These are phyloP conservation scores for Fragosphaeria purpurea DNA, from an alignment of 2,329 filamentous ascomycete genomes.

Conservation along the genomic window DNA sequence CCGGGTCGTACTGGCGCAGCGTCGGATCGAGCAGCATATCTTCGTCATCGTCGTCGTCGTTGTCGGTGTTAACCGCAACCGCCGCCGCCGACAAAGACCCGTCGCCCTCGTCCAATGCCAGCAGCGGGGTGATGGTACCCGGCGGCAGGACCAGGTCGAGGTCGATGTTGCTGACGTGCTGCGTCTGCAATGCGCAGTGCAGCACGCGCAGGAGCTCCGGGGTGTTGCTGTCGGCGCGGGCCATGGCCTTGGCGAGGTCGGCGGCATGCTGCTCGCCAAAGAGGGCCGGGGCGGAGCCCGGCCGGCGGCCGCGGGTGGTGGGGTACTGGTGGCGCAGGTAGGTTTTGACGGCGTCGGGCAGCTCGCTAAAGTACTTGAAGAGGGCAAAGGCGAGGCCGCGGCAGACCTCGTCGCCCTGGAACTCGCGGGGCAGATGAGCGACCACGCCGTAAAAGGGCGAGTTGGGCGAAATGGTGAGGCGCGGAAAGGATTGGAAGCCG, in stretches of 20 bases:
- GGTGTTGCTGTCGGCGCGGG: conserved; percentile 67
- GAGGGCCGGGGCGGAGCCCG: conserved; percentile 56
- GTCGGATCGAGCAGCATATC: conserved; percentile 57
- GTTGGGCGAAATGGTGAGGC: conserved; percentile 85
- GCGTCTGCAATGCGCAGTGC: conserved; percentile 65
- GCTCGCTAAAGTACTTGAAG: conserved; percentile 86
- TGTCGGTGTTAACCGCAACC: not conserved
- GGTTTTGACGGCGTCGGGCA: conserved; percentile 66
- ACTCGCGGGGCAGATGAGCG: conserved; percentile 79
- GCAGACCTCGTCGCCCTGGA: conserved; percentile 90
- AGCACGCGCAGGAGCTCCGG: conserved; percentile 62
- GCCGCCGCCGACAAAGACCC: conserved; percentile 30
- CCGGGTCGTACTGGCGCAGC: conserved; percentile 56
- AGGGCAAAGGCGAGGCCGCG: conserved; percentile 85
- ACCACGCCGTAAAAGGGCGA: conserved; percentile 88
- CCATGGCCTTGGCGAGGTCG: conserved; percentile 77
- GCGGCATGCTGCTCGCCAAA: conserved; percentile 92
- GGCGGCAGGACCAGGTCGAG: conserved; percentile 77
- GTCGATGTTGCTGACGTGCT: conserved; percentile 76
- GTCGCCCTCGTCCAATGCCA: conserved; percentile 35
- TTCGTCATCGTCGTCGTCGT: conserved; percentile 42
- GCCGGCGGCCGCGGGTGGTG: conserved; percentile 42
- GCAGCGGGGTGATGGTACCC: conserved; percentile 59
- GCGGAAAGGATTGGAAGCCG: conserved; percentile 80
- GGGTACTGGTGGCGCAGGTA: conserved; percentile 53